A percentile compares a stretch with the other conserved stretches of the same genome.
phyloP scores from a whole-genome alignment of 257 asterid species.

The Pogostemon cablin region DNA sequence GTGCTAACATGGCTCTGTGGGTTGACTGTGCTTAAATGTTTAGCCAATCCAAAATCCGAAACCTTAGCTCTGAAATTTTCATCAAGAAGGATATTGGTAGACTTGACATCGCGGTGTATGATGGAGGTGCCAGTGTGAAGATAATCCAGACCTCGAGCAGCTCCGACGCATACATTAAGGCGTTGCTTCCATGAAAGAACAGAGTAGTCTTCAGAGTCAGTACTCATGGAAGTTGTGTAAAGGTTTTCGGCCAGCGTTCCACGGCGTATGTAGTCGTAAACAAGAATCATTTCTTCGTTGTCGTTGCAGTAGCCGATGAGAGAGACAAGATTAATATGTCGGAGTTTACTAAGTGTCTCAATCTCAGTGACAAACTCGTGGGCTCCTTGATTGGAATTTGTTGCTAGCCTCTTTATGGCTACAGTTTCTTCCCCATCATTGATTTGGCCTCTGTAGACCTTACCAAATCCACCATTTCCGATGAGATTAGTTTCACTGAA shows the following conservation, averaged over 20 bases:
- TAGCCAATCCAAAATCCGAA: slow-evolving; percentile 24
- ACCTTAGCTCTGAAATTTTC: neutral
- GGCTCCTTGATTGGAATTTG: slow-evolving; percentile 18
- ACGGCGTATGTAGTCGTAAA: slow-evolving; percentile 16
- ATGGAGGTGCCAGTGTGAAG: slow-evolving; percentile 22
- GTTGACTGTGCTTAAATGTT: neutral
- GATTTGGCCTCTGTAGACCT: slow-evolving; percentile 17
- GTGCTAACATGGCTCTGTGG: slow-evolving; percentile 8
- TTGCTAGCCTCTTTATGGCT: slow-evolving; percentile 7
- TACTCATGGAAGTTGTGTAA: neutral
- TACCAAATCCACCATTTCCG: slow-evolving; percentile 25
- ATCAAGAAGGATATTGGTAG: slow-evolving; percentile 13
- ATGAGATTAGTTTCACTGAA: neutral
- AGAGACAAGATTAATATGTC: slow-evolving; percentile 16
- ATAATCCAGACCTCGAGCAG: slow-evolving; percentile 15
- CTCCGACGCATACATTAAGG: slow-evolving; percentile 5
- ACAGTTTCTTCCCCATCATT: neutral
- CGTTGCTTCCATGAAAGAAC: neutral
- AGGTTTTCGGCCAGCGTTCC: slow-evolving; percentile 7
- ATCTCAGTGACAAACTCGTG: neutral
- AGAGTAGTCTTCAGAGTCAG: neutral
- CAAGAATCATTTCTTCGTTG: slow-evolving; percentile 16
- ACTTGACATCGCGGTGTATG: slow-evolving; percentile 30
- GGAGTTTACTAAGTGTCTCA: neutral
- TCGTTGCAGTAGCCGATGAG: neutral